A percentile compares a stretch with the other conserved stretches of the same genome.
Evolutionary conservation across 768 basidiomycete genomes (phyloP).

Genomic region (Boletus bicolor): DNA sequence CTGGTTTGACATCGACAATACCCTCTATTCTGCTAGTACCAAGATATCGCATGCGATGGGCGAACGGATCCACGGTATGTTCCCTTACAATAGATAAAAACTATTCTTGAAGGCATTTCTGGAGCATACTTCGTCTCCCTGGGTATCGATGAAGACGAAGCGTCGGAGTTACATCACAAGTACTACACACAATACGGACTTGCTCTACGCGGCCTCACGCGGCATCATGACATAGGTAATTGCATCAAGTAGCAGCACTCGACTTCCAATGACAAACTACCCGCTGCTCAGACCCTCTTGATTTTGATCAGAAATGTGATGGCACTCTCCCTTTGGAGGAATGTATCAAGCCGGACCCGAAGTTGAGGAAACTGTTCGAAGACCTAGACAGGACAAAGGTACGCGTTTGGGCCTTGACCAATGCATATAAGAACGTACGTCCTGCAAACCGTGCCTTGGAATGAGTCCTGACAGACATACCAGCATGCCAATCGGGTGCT

Average conservation of each 20-base stretch:
- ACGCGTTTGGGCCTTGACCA: slow-evolving; percentile 84
- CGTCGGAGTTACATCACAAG: slow-evolving; percentile 60
- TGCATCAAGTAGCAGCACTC: not conserved
- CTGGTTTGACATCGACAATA: slow-evolving; percentile 89
- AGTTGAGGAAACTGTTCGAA: slow-evolving; percentile 61
- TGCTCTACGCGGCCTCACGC: slow-evolving; percentile 72
- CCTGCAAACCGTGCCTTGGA: slow-evolving; percentile 13
- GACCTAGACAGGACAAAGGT: slow-evolving; percentile 77
- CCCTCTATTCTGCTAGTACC: slow-evolving; percentile 74
- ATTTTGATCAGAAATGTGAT: slow-evolving; percentile 83
- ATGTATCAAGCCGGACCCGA: slow-evolving; percentile 65
- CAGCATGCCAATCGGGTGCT: slow-evolving; percentile 84
- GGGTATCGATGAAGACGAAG: slow-evolving; percentile 65
- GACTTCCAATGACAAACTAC: not conserved
- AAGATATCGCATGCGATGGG: slow-evolving; percentile 80
- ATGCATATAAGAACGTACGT: slow-evolving; percentile 70
- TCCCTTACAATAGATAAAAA: not conserved
- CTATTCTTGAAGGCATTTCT: not conserved
- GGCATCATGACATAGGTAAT: slow-evolving; percentile 72
- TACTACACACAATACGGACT: slow-evolving; percentile 85
- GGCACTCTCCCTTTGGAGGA: slow-evolving; percentile 79
- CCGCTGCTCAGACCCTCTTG: slow-evolving; percentile 63
- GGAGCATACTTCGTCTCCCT: slow-evolving; percentile 73
- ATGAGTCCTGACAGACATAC: slow-evolving; percentile 3
- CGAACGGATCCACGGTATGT: slow-evolving; percentile 67